A percentile compares a stretch with the other conserved stretches of the same genome.
Evolutionary conservation across 441 rosid species (phyloP).

Genomic region (Adansonia rubrostipa): DNA sequence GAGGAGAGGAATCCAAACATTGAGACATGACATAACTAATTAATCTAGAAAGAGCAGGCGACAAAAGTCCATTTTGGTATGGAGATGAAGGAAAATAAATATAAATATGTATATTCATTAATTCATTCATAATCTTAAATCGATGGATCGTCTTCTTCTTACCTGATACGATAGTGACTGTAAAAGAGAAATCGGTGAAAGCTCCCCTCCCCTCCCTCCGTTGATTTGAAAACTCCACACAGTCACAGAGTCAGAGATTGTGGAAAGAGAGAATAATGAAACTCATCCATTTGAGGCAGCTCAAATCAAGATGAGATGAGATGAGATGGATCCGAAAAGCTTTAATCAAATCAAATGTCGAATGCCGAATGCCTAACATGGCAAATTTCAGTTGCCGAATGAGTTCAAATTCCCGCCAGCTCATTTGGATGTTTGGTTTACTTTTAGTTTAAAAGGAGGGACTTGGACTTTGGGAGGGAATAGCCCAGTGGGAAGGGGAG

Average conservation of each 20-base stretch:
- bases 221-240: background rate
- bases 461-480: no score
- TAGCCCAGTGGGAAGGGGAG: no score
- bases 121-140: background rate
- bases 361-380: no score
- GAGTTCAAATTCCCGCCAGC: no score
- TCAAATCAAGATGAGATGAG: no score
- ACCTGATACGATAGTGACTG: background rate
- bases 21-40: background rate
- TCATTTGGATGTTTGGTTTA: no score
- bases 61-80: background rate
- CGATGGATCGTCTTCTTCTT: background rate
- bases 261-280: background rate
- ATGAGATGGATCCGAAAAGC: no score
- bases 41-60: background rate
- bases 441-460: no score
- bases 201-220: background rate
- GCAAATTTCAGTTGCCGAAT: no score
- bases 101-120: background rate
- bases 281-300: no score
- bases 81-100: background rate
- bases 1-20: background rate
- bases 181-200: background rate
- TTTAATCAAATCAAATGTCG: no score
- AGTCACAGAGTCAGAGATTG: background rate